Evolutionary conservation across 352 stramenopile species (phyloP).

Genomic region (Globisporangium solare): DNA sequence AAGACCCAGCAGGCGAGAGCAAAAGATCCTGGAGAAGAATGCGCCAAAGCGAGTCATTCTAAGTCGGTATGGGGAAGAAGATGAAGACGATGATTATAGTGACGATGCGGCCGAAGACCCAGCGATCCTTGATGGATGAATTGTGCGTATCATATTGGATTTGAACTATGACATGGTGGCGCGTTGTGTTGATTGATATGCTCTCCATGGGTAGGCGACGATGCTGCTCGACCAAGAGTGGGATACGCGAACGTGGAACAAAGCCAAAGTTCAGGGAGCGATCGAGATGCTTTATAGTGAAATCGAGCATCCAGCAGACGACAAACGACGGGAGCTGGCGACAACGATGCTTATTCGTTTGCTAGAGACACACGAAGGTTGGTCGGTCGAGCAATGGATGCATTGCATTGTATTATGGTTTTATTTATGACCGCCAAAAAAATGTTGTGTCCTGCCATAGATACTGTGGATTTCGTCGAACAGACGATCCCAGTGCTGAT

Average conservation of each 20-base stretch:
- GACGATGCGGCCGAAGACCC: constrained; percentile 19
- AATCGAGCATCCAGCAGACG: constrained; percentile 43
- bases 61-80: constrained; percentile 42
- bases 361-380: constrained; percentile 62
- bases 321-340: constrained; percentile 41
- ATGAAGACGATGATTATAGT: constrained; percentile 23
- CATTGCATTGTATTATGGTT: background rate
- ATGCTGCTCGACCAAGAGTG: constrained; percentile 83
- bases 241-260: constrained; percentile 68
- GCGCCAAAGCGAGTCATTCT: constrained; percentile 44
- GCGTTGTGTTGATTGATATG: background rate
- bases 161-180: background rate
- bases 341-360: constrained; percentile 67
- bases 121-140: constrained; percentile 31
- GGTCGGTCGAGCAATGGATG: background rate
- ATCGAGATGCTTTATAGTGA: constrained; percentile 68
- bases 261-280: constrained; percentile 46
- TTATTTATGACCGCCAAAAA: background rate
- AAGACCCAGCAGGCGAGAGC: constrained; percentile 23
- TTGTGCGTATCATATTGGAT: constrained; percentile 36
- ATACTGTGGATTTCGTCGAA: constrained; percentile 59
- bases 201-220: constrained; percentile 31
- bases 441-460: constrained; percentile 12
- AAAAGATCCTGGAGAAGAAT: constrained; percentile 18
- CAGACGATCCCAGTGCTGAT: constrained; percentile 61